phyloP scores from a whole-genome alignment of 257 asterid species.

The Solanum medicagineum region DNA sequence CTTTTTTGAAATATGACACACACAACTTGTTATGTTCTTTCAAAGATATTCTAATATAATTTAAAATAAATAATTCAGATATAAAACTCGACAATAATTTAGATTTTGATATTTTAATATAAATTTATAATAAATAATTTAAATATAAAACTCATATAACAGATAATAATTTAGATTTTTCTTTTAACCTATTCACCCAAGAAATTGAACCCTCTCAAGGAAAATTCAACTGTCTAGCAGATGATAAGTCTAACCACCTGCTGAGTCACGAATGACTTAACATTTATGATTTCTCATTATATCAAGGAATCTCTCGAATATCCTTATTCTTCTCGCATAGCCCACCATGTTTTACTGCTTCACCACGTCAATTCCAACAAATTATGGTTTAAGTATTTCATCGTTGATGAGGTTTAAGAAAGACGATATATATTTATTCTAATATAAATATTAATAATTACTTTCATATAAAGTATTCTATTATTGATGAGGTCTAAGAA shows the following conservation, averaged over 20 bases:
- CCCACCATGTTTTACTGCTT: constrained; percentile 4
- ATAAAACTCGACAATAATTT: too few relatives aligned
- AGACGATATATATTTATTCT: background rate
- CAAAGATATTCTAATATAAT: too few relatives aligned
- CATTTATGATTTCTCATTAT: background rate
- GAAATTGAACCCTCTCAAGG: background rate
- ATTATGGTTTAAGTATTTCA: rapidly evolving
- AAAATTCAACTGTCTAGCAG: background rate
- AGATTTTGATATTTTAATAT: background rate
- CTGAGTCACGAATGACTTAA: constrained; percentile 28
- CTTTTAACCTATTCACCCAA: background rate
- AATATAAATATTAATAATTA: too few relatives aligned
- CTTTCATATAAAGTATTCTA: rapidly evolving
- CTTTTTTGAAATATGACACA: too few relatives aligned
- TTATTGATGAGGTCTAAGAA: background rate
- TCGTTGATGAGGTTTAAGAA: background rate
- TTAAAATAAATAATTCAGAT: too few relatives aligned
- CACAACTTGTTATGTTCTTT: too few relatives aligned
- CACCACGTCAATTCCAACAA: constrained; percentile 6
- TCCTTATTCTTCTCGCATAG: background rate
- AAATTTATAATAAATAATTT: background rate
- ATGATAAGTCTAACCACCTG: background rate
- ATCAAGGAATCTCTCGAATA: background rate
- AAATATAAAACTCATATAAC: background rate
- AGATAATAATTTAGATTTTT: too few relatives aligned